Base-by-base conservation (phyloP, 176 grass and related monocot genomes). In the Triticum aestivum region DNA sequence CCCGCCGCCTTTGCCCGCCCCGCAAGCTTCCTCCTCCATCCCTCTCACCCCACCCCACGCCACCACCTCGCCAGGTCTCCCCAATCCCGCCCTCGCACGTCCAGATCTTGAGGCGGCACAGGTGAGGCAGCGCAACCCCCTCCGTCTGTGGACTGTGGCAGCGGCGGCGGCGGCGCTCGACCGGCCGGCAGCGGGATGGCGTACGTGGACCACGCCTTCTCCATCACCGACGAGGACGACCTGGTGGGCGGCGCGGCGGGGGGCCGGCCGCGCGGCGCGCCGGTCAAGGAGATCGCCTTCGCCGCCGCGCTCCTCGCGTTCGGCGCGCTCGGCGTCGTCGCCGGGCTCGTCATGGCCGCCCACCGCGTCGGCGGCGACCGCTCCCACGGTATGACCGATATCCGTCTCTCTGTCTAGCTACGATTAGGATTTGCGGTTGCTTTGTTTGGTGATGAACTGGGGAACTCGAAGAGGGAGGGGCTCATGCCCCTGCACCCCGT, bases 141-240 rank as follows among this genome's bases (percentile, higher is more conserved):
- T 23, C n/a, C 69, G 5, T n/a, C 39, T 18, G 44, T 47, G 44
- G 11, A 11, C 9, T 44, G 42, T 37, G 35, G 32, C 10, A 15
- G 34, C 4, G 34, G 34, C 34, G 8, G 65, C 33, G 47, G 68
- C 67, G 66, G 66, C 34, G 67, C 20, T 12, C 70, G 69, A 5
- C 17, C 15, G 65, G 4, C n/a, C 39, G n/a, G 3, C 39, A 18
- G 11, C 8, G 24, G 44, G 44, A 99, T 99, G 97, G 97, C 97
- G 82, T 99, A 99, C 90, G 97, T 99, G 33, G 97, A 99, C 90
- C 97, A 99, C 83, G 88, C 94, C 33, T 99, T 99, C 86, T 96
- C 97, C 83, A 94, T 99, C 89, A 87, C 97, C 61, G 97, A 99
- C 74, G 94, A 99, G 81, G 97, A 96, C 77, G 90, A 96, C 87